These are phyloP conservation scores for Aspergillus cristatus DNA, from an alignment of 495 filamentous ascomycete species.

Conservation along the genomic window DNA sequence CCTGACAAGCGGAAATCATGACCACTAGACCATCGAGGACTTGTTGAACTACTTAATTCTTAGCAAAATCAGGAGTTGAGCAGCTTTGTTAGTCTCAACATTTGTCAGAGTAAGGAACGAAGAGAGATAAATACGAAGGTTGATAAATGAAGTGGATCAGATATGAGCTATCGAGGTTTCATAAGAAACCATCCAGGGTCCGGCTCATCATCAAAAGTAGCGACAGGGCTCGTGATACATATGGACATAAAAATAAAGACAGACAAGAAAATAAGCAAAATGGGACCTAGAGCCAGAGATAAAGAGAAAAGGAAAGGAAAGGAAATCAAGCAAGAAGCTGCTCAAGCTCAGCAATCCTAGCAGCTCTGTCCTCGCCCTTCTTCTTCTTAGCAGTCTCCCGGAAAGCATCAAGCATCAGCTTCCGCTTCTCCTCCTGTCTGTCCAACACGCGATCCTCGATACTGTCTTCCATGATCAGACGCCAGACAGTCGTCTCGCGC, in stretches of 20 bases:
- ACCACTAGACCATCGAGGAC: no score
- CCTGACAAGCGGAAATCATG: no score
- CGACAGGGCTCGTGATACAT: no score
- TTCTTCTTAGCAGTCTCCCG: constrained; percentile 46
- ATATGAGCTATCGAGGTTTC: no score
- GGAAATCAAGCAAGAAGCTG: constrained; percentile 31
- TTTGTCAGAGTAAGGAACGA: no score
- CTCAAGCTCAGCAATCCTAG: constrained; percentile 51
- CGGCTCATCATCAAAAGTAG: no score
- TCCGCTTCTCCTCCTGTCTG: constrained; percentile 75
- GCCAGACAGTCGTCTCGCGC: constrained; percentile 65
- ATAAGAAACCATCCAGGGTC: no score
- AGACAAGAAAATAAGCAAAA: neutral
- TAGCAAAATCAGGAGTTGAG: no score
- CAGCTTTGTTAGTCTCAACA: no score
- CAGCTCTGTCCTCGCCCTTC: constrained; percentile 38
- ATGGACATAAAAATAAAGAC: neutral
- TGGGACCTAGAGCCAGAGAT: neutral
- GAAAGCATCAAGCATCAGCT: constrained; percentile 70
- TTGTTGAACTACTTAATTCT: no score
- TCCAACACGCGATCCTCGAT: constrained; percentile 81
- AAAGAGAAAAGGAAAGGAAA: constrained; percentile 4
- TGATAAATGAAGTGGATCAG: no score
- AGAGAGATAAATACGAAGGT: no score
- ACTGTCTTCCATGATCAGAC: constrained; percentile 71